phyloP scores from a whole-genome alignment of 441 rosid genomes.

The Metrosideros polymorpha region DNA sequence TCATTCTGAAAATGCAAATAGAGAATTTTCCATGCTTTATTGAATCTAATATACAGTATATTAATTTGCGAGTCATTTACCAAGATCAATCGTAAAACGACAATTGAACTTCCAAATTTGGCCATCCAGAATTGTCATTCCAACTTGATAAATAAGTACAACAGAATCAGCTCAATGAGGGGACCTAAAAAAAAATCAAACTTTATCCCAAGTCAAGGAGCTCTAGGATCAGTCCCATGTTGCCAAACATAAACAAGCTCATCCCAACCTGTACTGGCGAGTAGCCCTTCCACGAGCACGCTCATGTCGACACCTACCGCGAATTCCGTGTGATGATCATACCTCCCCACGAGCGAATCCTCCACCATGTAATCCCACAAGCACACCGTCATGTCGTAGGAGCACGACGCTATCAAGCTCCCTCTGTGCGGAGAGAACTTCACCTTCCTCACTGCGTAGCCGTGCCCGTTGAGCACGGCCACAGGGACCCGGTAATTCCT shows the following conservation, averaged over 20 bases:
- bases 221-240: slow-evolving; percentile 86
- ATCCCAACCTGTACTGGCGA: slow-evolving; percentile 94
- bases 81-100: neutral
- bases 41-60: neutral
- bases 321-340: slow-evolving; percentile 86
- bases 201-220: slow-evolving; percentile 19
- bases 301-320: slow-evolving; percentile 83
- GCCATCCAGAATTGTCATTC: neutral
- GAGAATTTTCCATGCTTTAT: neutral
- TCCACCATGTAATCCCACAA: slow-evolving; percentile 86
- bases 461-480: slow-evolving; percentile 65
- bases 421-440: slow-evolving; percentile 80
- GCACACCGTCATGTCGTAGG: slow-evolving; percentile 82
- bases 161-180: neutral
- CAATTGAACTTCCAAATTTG: neutral
- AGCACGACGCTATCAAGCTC: slow-evolving; percentile 65
- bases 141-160: neutral
- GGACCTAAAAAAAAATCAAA: neutral
- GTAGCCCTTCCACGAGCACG: slow-evolving; percentile 83
- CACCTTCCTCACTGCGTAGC: slow-evolving; percentile 75
- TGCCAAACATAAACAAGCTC: slow-evolving; percentile 90
- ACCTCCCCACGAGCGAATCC: slow-evolving; percentile 70
- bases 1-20: neutral
- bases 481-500: slow-evolving; percentile 63
- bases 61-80: neutral